These are phyloP conservation scores for Suillus luteus DNA, from an alignment of 768 basidiomycete species.

Conservation along the genomic window DNA sequence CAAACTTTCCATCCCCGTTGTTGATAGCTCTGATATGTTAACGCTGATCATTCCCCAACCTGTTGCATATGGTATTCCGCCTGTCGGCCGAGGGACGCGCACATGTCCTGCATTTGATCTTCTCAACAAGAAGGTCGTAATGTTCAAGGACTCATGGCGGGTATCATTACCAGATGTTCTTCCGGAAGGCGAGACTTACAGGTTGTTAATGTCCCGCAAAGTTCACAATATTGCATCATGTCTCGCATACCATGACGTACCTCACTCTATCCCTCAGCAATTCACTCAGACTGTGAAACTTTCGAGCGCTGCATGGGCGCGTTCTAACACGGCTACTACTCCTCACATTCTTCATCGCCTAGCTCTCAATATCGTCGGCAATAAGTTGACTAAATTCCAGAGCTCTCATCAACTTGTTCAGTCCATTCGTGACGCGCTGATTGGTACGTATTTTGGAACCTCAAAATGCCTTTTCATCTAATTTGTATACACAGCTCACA, in stretches of 20 bases:
- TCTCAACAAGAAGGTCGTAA: too few species aligned
- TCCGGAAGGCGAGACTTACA: constrained; percentile 9
- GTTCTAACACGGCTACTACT: background rate
- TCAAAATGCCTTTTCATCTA: background rate
- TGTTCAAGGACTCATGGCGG: constrained; percentile 14
- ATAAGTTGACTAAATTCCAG: background rate
- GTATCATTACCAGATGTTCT: background rate
- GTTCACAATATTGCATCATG: constrained; percentile 5
- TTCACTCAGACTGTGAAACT: background rate
- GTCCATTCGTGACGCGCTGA: constrained; percentile 5
- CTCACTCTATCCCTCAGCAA: background rate
- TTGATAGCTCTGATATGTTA: background rate
- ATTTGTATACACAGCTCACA: background rate
- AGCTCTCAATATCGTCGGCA: background rate
- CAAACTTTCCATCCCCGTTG: background rate
- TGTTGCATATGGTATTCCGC: too few species aligned
- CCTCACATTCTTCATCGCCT: constrained; percentile 6
- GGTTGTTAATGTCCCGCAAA: background rate
- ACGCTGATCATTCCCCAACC: too few species aligned
- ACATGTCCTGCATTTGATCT: too few species aligned
- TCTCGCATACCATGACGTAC: constrained; percentile 1
- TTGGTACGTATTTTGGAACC: background rate
- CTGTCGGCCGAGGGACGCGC: too few species aligned
- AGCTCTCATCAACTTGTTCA: background rate
- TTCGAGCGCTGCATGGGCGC: background rate